Evolutionary conservation across 768 basidiomycete species (phyloP).

Genomic region (Tulasnella sp.): DNA sequence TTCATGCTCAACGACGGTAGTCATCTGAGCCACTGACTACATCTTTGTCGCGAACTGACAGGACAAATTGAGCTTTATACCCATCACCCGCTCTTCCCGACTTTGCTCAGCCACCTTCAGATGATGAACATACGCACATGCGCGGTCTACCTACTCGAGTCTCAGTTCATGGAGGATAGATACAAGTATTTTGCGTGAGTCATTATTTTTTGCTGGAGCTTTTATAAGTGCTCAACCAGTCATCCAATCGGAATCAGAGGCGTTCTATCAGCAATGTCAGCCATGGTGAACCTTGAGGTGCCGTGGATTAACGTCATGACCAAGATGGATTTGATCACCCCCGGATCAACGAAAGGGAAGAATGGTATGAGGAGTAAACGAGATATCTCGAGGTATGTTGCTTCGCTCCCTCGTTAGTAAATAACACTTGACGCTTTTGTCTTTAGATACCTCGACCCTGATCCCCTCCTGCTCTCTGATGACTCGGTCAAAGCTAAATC

Average conservation of each 20-base stretch:
- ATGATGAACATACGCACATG: constrained; percentile 77
- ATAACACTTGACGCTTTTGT: no score
- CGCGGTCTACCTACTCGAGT: constrained; percentile 88
- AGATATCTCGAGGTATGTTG: constrained; percentile 69
- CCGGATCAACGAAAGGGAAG: constrained; percentile 36
- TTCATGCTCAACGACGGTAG: neutral
- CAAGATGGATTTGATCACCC: constrained; percentile 94
- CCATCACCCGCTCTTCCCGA: constrained; percentile 92
- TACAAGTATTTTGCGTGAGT: constrained; percentile 90
- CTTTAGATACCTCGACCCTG: constrained; percentile 82
- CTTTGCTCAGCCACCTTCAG: constrained; percentile 64
- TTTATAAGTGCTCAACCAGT: neutral
- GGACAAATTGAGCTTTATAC: constrained; percentile 99
- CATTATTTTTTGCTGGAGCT: constrained; percentile 1
- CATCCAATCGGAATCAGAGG: constrained; percentile 42
- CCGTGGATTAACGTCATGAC: constrained; percentile 98
- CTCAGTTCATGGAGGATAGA: constrained; percentile 98
- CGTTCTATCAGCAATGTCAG: constrained; percentile 94
- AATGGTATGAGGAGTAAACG: constrained; percentile 63
- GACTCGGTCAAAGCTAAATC: constrained; percentile 33
- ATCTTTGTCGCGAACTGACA: constrained; percentile 24
- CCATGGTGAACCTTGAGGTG: constrained; percentile 95
- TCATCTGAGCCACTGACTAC: no score
- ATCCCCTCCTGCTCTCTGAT: constrained; percentile 62
- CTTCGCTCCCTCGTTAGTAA: neutral